A percentile compares a stretch with the other conserved stretches of the same genome.
These are phyloP conservation scores for Neopestalotiopsis sp. DNA, from an alignment of 2,329 filamentous ascomycete species.

Conservation along the genomic window DNA sequence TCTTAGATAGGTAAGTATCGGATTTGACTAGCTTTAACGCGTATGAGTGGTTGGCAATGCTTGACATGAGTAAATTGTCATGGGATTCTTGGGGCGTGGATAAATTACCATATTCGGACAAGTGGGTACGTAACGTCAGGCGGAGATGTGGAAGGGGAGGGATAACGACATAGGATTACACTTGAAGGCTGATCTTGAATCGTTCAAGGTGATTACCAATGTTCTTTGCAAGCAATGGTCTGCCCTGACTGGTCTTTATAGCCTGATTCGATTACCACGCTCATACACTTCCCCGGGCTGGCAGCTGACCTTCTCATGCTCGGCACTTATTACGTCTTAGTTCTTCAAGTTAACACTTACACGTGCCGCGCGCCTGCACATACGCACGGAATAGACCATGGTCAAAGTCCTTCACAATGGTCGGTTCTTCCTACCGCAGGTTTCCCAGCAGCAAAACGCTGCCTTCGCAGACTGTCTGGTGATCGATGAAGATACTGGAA, in stretches of 20 bases:
- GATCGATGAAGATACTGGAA: constrained; percentile 11
- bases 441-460: neutral
- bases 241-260: no score
- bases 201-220: neutral
- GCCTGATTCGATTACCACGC: no score
- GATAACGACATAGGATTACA: neutral
- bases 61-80: neutral
- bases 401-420: neutral
- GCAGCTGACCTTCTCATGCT: neutral
- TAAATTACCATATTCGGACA: neutral
- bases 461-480: neutral
- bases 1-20: no score
- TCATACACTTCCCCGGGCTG: no score
- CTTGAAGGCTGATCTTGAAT: neutral
- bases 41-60: neutral
- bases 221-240: no score
- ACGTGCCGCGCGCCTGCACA: neutral
- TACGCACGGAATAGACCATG: neutral
- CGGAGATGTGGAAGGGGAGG: neutral
- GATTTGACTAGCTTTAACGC: no score
- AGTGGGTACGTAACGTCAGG: neutral
- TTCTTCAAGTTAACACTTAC: neutral
- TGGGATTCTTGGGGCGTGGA: neutral
- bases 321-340: neutral
- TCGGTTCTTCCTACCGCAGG: neutral